Conservation (phyloP, 2,329 filamentous ascomycete genomes). For the Fusarium lateritium region DNA sequence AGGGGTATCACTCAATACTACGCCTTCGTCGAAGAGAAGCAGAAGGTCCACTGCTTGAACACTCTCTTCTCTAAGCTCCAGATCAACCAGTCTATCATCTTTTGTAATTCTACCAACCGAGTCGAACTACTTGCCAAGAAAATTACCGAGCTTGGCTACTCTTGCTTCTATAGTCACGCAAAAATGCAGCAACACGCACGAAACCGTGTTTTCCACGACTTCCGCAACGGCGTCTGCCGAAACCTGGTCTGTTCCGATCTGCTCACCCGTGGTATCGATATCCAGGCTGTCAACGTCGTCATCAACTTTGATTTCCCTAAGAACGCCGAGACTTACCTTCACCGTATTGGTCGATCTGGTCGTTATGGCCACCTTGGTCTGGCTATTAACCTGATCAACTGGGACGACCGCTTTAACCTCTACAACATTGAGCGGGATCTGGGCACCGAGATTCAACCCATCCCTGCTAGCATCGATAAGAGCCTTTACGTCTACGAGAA, state of each 20-base stretch:
- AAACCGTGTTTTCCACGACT: conserved; percentile 99
- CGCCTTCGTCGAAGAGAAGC: conserved; percentile 98
- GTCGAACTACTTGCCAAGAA: conserved; percentile 99
- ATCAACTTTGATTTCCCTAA: conserved; percentile 99
- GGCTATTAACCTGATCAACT: conserved; percentile 99
- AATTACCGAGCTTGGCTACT: conserved; percentile 98
- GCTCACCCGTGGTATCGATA: conserved; percentile 98
- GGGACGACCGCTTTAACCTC: conserved; percentile 98
- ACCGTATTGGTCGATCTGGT: conserved; percentile 97
- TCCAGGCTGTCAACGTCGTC: conserved; percentile 98
- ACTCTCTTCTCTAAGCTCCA: conserved; percentile 99
- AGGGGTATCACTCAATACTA: conserved; percentile 99
- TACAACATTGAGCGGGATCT: conserved; percentile 99
- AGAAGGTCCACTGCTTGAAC: conserved; percentile 99
- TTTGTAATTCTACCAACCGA: conserved; percentile 99
- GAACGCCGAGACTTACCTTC: conserved; percentile 98
- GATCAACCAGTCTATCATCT: conserved; percentile 99
- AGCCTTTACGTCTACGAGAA: conserved; percentile 98
- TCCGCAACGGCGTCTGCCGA: conserved; percentile 96
- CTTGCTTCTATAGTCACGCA: conserved; percentile 99
- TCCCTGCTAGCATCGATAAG: conserved; percentile 95
- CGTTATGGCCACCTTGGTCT: conserved; percentile 97
- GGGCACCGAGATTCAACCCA: conserved; percentile 97
- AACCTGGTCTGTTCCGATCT: conserved; percentile 99
- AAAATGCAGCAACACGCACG: conserved; percentile 97